Evolutionary conservation across 1,284 basidiomycete genomes (phyloP), one percentile per base, ranked within the genome.

Genomic region (Vanrija pseudolonga): DNA sequence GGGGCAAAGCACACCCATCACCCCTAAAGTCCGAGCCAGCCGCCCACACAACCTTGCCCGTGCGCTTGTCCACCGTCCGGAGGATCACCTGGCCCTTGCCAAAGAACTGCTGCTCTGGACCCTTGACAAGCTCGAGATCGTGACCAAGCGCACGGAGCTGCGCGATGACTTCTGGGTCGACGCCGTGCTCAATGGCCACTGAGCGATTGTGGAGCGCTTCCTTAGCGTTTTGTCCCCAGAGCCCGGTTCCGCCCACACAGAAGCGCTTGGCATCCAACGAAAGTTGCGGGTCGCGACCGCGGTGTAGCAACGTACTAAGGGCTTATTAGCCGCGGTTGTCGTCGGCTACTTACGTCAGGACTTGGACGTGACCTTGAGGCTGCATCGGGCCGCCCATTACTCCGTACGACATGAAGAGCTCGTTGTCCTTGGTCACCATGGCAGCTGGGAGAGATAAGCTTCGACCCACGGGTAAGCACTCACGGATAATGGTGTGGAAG

Each of bases 221-320:
- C 7, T 68, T 70, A 17, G 60, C 73, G 41, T 79, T 78, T 60
- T 71, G 5, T 69, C 80, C 1, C 83, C 77, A 56, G 88, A 86
- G 0, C 89, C 87, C 62, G 82, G 82, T 19, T 88, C 89, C 4
- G 90, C 83, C 19, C 90, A 90, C 57, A 72, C 91, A 95, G 78
- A 96, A 93, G 9, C 92, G 84, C 3, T 91, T 92, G 0, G 90
- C 87, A 73, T 96, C 93, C 39, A 96, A 81, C 7, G 90, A 85
- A 6, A 88, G 83, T 76, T 96, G 93, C 0, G 85, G 83, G 4
- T 84, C 86, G 72, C 86, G 88, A 1, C 93, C 92, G 47, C 91
- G 84, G 15, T 32, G 32, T 4, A 32, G 32, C 97, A 81, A 44
- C 53, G 94, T 83, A 71, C 93, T 95, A 26, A 26, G 26, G 11